Conservation (phyloP, 1,139 yeast species). For the Debaryomyces fabryi region DNA sequence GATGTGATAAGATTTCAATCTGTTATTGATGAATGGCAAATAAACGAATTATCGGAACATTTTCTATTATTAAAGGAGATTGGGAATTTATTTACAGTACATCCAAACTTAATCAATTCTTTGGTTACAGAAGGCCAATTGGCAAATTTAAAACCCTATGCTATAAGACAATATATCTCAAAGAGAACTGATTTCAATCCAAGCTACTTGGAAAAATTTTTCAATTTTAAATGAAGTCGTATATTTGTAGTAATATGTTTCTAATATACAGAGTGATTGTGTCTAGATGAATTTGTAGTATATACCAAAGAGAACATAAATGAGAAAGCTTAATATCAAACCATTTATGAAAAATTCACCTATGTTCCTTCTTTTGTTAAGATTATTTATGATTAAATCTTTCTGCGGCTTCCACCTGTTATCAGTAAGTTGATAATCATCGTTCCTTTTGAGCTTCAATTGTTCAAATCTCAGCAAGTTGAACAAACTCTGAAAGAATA, state of each 20-base stretch:
- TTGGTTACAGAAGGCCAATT: conserved; percentile 83
- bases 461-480: conserved; percentile 1
- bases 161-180: conserved; percentile 68
- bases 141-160: conserved; percentile 64
- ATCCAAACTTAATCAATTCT: conserved; percentile 66
- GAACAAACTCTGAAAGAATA: background rate
- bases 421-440: background rate
- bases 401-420: conserved; percentile 13
- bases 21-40: conserved; percentile 69
- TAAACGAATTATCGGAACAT: conserved; percentile 64
- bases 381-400: background rate
- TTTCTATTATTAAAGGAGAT: conserved; percentile 79
- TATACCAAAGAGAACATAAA: conserved; percentile 12
- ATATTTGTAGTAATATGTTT: background rate
- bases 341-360: conserved; percentile 11
- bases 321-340: conserved; percentile 3
- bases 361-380: conserved; percentile 4
- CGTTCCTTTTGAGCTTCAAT: conserved; percentile 2
- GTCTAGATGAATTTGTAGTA: conserved; percentile 12
- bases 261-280: background rate
- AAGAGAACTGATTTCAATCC: conserved; percentile 72
- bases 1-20: conserved; percentile 82
- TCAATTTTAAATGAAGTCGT: conserved; percentile 31
- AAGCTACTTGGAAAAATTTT: conserved; percentile 54
- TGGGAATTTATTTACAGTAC: conserved; percentile 83